Evolutionary conservation across 176 grass and related monocot species (phyloP), one percentile per base, ranked within the genome.

Genomic region (Phoenix dactylifera): DNA sequence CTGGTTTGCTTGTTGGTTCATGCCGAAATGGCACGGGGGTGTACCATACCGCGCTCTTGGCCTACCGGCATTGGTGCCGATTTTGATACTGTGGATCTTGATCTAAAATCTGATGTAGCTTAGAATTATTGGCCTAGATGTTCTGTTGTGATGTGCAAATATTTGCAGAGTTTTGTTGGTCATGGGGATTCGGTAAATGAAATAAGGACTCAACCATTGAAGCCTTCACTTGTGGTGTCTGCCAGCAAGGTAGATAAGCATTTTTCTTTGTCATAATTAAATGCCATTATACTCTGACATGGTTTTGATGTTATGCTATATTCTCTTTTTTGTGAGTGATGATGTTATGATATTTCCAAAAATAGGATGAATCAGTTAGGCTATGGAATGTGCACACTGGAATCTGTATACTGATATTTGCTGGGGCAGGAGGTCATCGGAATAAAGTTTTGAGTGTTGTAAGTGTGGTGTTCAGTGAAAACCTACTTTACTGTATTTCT

Each of bases 371-470:
- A 62, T 97, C 92, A 66, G 84, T 97, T 79, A 84, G 87, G 72
- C 58, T 91, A 39, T 97, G 92, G 92, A 97, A 97, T 88, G 79
- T 88, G 59, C 92, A 91, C 60, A 97, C 84, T 64, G 92, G 92
- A 59, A 97, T 97, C 39, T 97, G 84, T 49, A 91, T 97, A 67
- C 75, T 97, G 79, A 49, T 88, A 67, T 97, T 97, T 80, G 78
- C 87, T 62, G 93, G 93, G 77, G 81, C 78, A 65, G 93, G 87
- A 19, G 92, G 93, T 63, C 93, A 97, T 44, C 57, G 93, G 20
- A 91, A 97, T 75, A 87, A 97, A 91, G 93, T 91, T 20, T 72
- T 91, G 61, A 88, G 93, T 81, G 87, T 97, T 78, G 93, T 97
- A 83, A 88, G 87, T 91, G 65, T 44, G 7, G 35, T 44, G 35